Base-by-base conservation (phyloP, 305 asterid genomes). In the Fraxinus floribunda region DNA sequence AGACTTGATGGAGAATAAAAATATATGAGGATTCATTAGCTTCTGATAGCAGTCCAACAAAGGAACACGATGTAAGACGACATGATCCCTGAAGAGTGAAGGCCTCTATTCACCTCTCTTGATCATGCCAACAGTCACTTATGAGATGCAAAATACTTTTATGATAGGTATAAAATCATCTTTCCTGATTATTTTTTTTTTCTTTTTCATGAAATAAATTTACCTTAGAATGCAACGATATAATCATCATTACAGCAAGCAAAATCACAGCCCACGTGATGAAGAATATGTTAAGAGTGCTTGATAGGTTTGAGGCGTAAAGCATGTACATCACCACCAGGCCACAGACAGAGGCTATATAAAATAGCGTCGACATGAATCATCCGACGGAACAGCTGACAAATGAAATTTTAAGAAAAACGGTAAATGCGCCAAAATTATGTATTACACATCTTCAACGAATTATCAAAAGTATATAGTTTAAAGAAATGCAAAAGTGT, bases 21-120 rank as follows among this genome's bases (percentile, higher is more conserved):
- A 68, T 68, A 68, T 68, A 68, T 7, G 9, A 10, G 18, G 22
- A 16, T 5, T 52, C 24, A 52, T 84, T 68, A 94, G 98, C 99
- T 95, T 89, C 98, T 89, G 66, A 93, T 90, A 68, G 99, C 99
- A 34, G 94, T 90, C 99, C 98, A 92, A 79, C 99, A 93, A 30
- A 95, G 94, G 90, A 93, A 95, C 34, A 90, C 98, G 44, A 95
- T 83, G 87, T 95, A 95, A 66, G 96, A 90, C n/a, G 98, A 97
- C 99, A 94, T 94, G 66, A 95, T 93, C 85, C 99, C 99, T 5
- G 98, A 93, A 82, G 98, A 93, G 81, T 93, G 88, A 78, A 94
- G 89, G 49, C 98, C 98, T 79, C 97, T 84, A 83, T 94, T 94
- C 86, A 95, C 97, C 98, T 95, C 95, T 87, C 85, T 64, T 87